Conservation (phyloP, 2,329 filamentous ascomycete genomes). For the Thelonectria discophora region DNA sequence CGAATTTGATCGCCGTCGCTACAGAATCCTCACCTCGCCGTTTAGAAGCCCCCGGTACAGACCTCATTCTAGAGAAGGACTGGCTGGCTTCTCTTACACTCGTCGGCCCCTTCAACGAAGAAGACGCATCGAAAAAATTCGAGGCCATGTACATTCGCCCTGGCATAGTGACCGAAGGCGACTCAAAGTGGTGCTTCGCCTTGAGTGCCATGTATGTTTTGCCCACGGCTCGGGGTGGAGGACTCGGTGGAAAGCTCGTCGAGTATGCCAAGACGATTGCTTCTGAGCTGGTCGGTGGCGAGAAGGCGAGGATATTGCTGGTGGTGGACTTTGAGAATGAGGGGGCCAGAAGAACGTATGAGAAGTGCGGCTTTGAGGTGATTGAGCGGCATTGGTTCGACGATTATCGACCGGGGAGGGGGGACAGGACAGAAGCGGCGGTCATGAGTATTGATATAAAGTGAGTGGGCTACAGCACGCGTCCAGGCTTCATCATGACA, state of each 20-base stretch:
- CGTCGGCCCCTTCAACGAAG: constrained; percentile 20
- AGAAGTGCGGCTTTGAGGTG: constrained; percentile 28
- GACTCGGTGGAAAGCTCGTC: constrained; percentile 18
- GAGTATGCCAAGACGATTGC: constrained; percentile 17
- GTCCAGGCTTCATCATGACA: background rate
- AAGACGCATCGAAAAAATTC: background rate
- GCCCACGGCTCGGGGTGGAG: constrained; percentile 20
- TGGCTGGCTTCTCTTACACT: constrained; percentile 29
- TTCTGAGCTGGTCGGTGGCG: background rate
- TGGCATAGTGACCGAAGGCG: background rate
- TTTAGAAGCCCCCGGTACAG: background rate
- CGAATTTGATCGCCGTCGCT: constrained; percentile 1
- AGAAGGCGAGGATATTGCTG: constrained; percentile 9
- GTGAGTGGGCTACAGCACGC: background rate
- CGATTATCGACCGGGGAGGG: background rate
- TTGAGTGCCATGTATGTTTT: constrained; percentile 31
- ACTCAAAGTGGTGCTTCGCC: constrained; percentile 10
- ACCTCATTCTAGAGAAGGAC: constrained; percentile 4
- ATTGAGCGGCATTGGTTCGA: constrained; percentile 29
- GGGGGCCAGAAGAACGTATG: constrained; percentile 23
- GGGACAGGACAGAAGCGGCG: constrained; percentile 12
- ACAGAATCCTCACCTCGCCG: background rate
- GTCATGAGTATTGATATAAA: constrained; percentile 26
- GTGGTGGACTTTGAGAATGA: constrained; percentile 22
- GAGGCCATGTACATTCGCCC: constrained; percentile 7